Evolutionary conservation across 2,329 filamentous ascomycete genomes (phyloP).

Genomic region (Arthrobotrys musiformis): DNA sequence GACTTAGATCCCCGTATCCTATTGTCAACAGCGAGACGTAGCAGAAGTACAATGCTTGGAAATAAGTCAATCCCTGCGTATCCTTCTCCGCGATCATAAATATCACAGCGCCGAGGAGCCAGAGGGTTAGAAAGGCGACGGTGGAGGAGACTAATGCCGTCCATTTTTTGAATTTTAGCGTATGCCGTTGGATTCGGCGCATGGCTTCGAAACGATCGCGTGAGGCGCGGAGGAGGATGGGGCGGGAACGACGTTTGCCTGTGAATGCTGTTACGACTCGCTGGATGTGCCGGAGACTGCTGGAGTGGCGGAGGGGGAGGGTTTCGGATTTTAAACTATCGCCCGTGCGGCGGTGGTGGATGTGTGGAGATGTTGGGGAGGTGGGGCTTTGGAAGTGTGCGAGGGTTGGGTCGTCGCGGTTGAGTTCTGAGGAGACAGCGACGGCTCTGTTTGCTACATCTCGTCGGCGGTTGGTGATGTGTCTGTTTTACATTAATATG

Average conservation of each 20-base stretch:
- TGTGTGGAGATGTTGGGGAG: not conserved
- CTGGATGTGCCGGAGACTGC: conserved; percentile 31
- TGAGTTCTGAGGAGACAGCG: conserved; percentile 33
- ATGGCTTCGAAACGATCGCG: conserved; percentile 73
- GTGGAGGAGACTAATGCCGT: conserved; percentile 76
- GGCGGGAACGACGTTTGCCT: conserved; percentile 15
- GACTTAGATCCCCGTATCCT: conserved; percentile 84
- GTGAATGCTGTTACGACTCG: conserved; percentile 20
- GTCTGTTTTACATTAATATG: too few species aligned
- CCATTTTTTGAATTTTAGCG: conserved; percentile 77
- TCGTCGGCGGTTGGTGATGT: conserved; percentile 38
- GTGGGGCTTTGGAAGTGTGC: conserved; percentile 7
- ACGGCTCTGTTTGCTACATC: conserved; percentile 47
- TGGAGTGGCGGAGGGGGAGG: conserved; percentile 3
- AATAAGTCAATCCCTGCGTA: conserved; percentile 74
- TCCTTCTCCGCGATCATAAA: conserved; percentile 72
- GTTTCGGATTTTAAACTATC: not conserved
- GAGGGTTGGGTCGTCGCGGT: conserved; percentile 36
- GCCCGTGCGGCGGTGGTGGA: not conserved
- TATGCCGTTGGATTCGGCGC: conserved; percentile 78
- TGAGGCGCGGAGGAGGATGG: conserved; percentile 49
- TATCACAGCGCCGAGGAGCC: conserved; percentile 81
- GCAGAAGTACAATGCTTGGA: conserved; percentile 83
- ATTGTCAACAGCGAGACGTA: conserved; percentile 86
- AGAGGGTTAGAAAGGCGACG: conserved; percentile 76